phyloP scores from a whole-genome alignment of 2,329 filamentous ascomycete genomes.

The Lecanicillium sp. region DNA sequence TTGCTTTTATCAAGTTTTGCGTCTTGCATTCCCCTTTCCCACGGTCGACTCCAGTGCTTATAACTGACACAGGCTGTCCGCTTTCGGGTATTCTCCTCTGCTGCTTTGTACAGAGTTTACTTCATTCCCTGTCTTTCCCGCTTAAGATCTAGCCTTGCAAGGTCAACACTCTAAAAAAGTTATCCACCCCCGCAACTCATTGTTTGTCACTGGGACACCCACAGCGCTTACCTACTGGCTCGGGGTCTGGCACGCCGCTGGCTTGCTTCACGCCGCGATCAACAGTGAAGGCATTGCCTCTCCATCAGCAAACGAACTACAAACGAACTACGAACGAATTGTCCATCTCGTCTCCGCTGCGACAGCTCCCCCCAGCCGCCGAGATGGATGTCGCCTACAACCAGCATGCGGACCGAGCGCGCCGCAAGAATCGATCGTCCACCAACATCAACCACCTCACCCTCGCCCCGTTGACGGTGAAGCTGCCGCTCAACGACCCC shows the following conservation, averaged over 20 bases:
- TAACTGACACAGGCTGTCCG: no score
- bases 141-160: neutral
- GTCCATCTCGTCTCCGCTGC: neutral
- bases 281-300: neutral
- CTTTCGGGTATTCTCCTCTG: no score
- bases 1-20: neutral
- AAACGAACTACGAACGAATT: neutral
- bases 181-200: constrained; percentile 1
- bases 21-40: neutral
- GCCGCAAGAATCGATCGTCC: constrained; percentile 53
- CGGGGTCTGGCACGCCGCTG: neutral
- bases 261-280: neutral
- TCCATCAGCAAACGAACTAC: no score
- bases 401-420: constrained; percentile 50
- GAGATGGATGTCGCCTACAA: constrained; percentile 57
- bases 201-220: constrained; percentile 2
- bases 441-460: constrained; percentile 55
- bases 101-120: no score
- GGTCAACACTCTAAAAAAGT: neutral
- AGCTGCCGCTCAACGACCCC: constrained; percentile 51
- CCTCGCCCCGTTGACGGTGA: constrained; percentile 58
- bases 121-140: no score
- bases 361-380: neutral
- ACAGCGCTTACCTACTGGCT: neutral
- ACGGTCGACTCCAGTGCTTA: neutral